Conservation (phyloP, 352 stramenopile genomes). For the Pythium insidiosum region DNA sequence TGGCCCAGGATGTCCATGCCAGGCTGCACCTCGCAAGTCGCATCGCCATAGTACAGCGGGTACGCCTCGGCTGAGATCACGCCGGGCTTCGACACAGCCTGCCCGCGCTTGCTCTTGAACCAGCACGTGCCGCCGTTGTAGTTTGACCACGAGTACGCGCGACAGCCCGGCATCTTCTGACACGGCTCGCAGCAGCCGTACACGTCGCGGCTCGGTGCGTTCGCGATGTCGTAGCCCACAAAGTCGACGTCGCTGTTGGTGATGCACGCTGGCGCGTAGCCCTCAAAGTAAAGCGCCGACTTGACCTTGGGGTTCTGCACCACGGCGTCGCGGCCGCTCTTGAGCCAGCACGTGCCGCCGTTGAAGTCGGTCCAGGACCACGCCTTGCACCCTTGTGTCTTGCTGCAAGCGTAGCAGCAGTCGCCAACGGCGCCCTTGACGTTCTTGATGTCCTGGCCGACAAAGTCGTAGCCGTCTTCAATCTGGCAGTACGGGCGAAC, state of each 20-base stretch:
- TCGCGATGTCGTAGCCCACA: conserved; percentile 17
- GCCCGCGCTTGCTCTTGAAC: conserved; percentile 16
- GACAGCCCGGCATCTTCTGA: conserved; percentile 1
- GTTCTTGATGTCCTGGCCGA: not conserved
- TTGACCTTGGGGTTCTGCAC: too few species aligned
- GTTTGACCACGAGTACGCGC: conserved; percentile 14
- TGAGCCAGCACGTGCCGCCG: conserved; percentile 13
- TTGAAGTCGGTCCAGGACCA: conserved; percentile 6
- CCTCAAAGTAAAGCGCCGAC: too few species aligned
- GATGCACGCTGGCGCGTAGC: not conserved
- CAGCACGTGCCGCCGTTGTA: conserved; percentile 18
- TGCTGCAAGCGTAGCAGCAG: not conserved
- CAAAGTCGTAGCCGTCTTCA: too few species aligned
- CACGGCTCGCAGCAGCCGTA: conserved; percentile 9
- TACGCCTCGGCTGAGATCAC: not conserved
- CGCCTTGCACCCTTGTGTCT: not conserved
- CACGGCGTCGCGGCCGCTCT: too few species aligned
- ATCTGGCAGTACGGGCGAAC: too few species aligned
- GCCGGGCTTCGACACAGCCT: not conserved
- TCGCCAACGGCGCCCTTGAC: not conserved
- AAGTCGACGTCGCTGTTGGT: conserved; percentile 13
- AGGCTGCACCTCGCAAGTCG: not conserved
- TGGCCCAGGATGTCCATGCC: not conserved
- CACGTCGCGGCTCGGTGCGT: not conserved
- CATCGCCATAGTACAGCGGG: not conserved